phyloP scores from a whole-genome alignment of 2,329 filamentous ascomycete genomes.

The Pseudodiploospora longispora region DNA sequence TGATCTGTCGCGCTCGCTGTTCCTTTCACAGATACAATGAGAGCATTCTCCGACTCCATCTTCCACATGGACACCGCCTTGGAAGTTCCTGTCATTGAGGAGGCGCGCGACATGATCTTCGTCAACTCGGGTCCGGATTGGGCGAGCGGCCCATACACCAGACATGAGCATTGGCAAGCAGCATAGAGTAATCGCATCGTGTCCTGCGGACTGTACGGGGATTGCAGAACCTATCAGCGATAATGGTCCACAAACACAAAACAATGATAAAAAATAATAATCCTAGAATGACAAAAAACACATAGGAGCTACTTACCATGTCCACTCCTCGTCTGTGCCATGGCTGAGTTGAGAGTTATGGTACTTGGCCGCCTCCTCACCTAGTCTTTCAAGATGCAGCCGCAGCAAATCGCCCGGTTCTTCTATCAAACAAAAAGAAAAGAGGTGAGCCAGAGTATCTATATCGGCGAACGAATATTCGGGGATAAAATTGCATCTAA shows the following conservation, averaged over 20 bases:
- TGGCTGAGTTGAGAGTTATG: conserved; percentile 10
- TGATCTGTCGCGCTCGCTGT: conserved; percentile 14
- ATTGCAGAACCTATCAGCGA: neutral
- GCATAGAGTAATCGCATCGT: conserved; percentile 8
- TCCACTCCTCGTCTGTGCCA: conserved; percentile 7
- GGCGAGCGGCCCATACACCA: conserved; percentile 11
- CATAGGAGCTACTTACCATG: conserved; percentile 1
- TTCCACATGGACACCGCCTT: conserved; percentile 17
- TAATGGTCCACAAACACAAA: too few species aligned
- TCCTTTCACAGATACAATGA: conserved; percentile 15
- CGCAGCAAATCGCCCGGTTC: conserved; percentile 15
- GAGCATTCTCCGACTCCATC: conserved; percentile 2
- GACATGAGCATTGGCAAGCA: conserved; percentile 14
- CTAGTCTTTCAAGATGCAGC: conserved; percentile 13
- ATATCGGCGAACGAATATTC: too few species aligned
- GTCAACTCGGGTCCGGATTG: conserved; percentile 7
- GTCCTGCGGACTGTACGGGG: neutral
- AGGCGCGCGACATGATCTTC: conserved; percentile 12
- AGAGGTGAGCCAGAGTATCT: too few species aligned
- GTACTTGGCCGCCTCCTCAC: conserved; percentile 14
- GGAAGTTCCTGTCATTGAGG: conserved; percentile 11
- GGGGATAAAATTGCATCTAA: too few species aligned
- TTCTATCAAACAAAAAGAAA: conserved; percentile 1
- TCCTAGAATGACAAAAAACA: neutral
- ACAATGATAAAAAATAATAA: too few species aligned